These are phyloP conservation scores for Dioszegia hungarica DNA, from an alignment of 768 basidiomycete genomes.

Conservation along the genomic window DNA sequence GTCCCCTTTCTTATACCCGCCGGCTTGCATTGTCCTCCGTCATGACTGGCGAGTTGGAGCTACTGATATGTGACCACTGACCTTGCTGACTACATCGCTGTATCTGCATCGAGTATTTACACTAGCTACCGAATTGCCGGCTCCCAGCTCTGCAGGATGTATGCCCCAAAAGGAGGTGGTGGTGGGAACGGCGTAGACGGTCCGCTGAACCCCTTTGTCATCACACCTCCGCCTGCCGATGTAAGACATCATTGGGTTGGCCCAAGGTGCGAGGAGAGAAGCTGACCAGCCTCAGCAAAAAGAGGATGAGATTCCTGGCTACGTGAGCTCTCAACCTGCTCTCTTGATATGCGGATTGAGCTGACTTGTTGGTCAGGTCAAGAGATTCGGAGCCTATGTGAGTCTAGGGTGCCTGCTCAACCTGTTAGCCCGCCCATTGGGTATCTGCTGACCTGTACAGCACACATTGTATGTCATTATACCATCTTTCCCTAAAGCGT, in stretches of 20 bases:
- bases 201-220: conserved; percentile 37
- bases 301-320: conserved; percentile 32
- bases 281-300: conserved; percentile 18
- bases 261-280: background rate
- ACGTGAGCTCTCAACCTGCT: too few relatives aligned
- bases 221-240: conserved; percentile 32
- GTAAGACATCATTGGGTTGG: conserved; percentile 4
- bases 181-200: conserved; percentile 20
- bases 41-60: too few relatives aligned
- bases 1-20: too few relatives aligned
- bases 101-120: too few relatives aligned
- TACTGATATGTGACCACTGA: too few relatives aligned
- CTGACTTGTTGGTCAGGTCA: conserved; percentile 17
- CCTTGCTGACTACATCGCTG: too few relatives aligned
- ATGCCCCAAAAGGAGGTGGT: background rate
- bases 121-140: background rate
- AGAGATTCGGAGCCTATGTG: conserved; percentile 43
- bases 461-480: conserved; percentile 34
- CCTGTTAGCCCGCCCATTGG: too few relatives aligned
- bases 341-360: too few relatives aligned
- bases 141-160: background rate
- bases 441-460: conserved; percentile 12
- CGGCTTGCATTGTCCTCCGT: too few relatives aligned
- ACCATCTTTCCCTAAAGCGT: too few relatives aligned
- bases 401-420: conserved; percentile 16